Evolutionary conservation across 768 basidiomycete species (phyloP).

Genomic region (Tulasnella sp.): DNA sequence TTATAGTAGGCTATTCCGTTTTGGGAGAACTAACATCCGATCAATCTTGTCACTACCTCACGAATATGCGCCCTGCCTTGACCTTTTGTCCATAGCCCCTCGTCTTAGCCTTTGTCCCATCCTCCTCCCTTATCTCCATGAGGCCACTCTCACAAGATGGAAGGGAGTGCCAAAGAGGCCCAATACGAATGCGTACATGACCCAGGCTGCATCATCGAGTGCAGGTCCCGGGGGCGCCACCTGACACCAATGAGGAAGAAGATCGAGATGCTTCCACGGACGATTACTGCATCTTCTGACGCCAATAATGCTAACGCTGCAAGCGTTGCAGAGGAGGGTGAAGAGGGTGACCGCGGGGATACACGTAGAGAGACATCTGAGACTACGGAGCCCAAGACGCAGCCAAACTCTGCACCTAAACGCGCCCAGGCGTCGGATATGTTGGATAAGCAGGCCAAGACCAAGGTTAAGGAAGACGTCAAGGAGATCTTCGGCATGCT

Average conservation of each 20-base stretch:
- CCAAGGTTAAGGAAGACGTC: constrained; percentile 67
- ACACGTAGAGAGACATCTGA: no score
- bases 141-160: no score
- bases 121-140: no score
- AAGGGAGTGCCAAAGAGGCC: constrained; percentile 40
- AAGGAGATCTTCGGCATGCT: constrained; percentile 80
- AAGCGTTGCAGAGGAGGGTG: constrained; percentile 28
- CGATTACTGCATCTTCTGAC: constrained; percentile 47
- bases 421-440: constrained; percentile 29
- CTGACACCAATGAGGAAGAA: constrained; percentile 47
- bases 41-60: no score
- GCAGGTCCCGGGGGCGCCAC: constrained; percentile 32
- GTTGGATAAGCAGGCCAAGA: constrained; percentile 53
- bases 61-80: no score
- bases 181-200: constrained; percentile 36
- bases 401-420: constrained; percentile 16
- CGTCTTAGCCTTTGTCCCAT: no score
- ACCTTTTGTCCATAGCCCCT: no score
- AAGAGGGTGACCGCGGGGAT: constrained; percentile 24
- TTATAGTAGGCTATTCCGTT: no score
- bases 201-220: no score
- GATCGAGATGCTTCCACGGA: constrained; percentile 66
- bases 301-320: constrained; percentile 43
- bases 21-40: no score
- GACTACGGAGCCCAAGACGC: background rate